These are phyloP conservation scores for Monilinia vaccinii-corymbosi DNA, from an alignment of 2,329 filamentous ascomycete species.

Conservation along the genomic window DNA sequence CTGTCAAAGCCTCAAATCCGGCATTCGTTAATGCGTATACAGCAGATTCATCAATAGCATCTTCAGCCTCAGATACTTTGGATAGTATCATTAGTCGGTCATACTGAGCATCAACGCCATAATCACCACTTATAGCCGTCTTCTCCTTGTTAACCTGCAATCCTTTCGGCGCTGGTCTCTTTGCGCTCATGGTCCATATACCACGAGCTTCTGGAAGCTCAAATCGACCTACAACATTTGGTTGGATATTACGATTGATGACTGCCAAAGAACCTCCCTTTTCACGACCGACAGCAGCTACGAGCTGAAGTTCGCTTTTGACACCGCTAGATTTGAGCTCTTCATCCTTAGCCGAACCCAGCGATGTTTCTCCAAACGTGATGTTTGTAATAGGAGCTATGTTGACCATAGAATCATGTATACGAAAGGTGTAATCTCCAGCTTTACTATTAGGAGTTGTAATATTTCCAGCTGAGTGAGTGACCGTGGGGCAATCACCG, in stretches of 20 bases:
- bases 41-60: slow-evolving; percentile 57
- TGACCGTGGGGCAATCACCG: slow-evolving; percentile 42
- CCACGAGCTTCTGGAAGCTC: slow-evolving; percentile 64
- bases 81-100: slow-evolving; percentile 79
- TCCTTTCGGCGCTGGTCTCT: slow-evolving; percentile 55
- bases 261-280: slow-evolving; percentile 62
- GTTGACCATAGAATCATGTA: slow-evolving; percentile 69
- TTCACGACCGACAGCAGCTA: slow-evolving; percentile 54
- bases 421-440: slow-evolving; percentile 61
- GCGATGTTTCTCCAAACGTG: slow-evolving; percentile 52
- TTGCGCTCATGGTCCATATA: slow-evolving; percentile 72
- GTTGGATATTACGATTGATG: slow-evolving; percentile 69
- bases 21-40: slow-evolving; percentile 68
- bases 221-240: slow-evolving; percentile 59
- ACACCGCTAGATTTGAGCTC: slow-evolving; percentile 38
- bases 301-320: slow-evolving; percentile 48
- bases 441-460: slow-evolving; percentile 36
- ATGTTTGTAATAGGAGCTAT: slow-evolving; percentile 73
- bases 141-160: slow-evolving; percentile 39
- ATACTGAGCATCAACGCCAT: slow-evolving; percentile 51
- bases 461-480: slow-evolving; percentile 30
- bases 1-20: slow-evolving; percentile 65
- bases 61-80: slow-evolving; percentile 57
- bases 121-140: slow-evolving; percentile 41
- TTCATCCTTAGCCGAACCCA: slow-evolving; percentile 37